These are phyloP conservation scores for Saksenaea vasiformis DNA, from an alignment of 371 early-diverging fungal genomes.

Conservation along the genomic window DNA sequence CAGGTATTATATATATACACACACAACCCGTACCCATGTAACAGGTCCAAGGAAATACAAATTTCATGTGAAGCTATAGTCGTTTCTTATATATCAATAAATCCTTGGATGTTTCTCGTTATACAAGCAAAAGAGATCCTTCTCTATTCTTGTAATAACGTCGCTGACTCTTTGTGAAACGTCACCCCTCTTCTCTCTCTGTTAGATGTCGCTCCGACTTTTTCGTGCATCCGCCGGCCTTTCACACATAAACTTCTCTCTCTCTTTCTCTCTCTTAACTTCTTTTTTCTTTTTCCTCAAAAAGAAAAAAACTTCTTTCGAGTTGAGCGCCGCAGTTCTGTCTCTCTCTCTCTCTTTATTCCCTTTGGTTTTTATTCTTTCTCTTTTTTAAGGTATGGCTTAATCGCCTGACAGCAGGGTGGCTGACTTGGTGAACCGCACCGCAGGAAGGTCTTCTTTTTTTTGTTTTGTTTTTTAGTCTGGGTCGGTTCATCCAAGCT, in stretches of 20 bases:
- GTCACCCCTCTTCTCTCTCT: neutral
- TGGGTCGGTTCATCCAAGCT: slow-evolving; percentile 2
- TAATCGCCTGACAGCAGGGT: neutral
- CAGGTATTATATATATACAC: neutral
- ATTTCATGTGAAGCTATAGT: neutral
- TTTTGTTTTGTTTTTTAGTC: slow-evolving; percentile 4
- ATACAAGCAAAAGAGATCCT: neutral
- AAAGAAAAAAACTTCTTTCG: neutral
- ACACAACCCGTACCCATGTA: neutral
- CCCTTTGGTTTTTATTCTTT: too few relatives aligned
- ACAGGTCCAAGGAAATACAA: neutral
- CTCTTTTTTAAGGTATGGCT: neutral
- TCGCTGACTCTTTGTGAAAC: neutral
- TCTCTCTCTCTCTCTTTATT: neutral
- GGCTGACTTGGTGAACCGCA: neutral
- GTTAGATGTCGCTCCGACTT: slow-evolving; percentile 1
- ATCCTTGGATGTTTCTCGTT: neutral
- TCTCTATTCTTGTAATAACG: neutral
- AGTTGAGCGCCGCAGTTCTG: neutral
- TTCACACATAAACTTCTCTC: neutral
- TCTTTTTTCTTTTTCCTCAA: neutral
- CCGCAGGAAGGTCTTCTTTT: slow-evolving; percentile 3
- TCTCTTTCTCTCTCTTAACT: neutral
- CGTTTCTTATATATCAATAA: neutral
- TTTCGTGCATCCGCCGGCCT: slow-evolving; percentile 6